These are phyloP conservation scores for Orbilia javanica DNA, from an alignment of 2,329 filamentous ascomycete species.

Conservation along the genomic window DNA sequence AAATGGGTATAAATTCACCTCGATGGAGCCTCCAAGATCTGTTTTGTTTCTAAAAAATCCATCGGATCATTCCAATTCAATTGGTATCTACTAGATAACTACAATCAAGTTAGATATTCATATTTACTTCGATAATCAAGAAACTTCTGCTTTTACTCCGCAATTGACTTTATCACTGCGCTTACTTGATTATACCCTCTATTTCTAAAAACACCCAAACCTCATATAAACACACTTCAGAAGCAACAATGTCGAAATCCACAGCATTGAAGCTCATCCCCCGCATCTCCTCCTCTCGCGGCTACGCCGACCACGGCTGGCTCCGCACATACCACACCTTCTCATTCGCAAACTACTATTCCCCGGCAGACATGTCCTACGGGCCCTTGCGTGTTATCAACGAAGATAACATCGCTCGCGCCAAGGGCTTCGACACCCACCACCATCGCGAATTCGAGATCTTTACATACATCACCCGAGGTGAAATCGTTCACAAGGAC, in stretches of 20 bases:
- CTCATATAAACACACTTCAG: neutral
- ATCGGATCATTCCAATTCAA: slow-evolving; percentile 18
- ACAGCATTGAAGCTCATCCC: slow-evolving; percentile 72
- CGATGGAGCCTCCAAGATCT: slow-evolving; percentile 37
- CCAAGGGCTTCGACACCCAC: slow-evolving; percentile 85
- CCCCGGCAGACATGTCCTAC: slow-evolving; percentile 76
- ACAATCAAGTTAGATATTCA: slow-evolving; percentile 3
- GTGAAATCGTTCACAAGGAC: slow-evolving; percentile 88
- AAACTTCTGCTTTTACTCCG: no score
- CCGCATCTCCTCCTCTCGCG: slow-evolving; percentile 78
- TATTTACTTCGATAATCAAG: slow-evolving; percentile 1
- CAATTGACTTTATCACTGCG: neutral
- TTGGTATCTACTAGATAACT: slow-evolving; percentile 22
- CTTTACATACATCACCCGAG: slow-evolving; percentile 86
- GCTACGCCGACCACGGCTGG: slow-evolving; percentile 87
- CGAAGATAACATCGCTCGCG: slow-evolving; percentile 82
- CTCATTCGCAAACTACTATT: slow-evolving; percentile 79
- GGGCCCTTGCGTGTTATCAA: slow-evolving; percentile 87
- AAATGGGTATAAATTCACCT: slow-evolving; percentile 45
- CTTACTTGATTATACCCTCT: neutral
- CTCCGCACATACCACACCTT: slow-evolving; percentile 89
- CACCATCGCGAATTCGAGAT: slow-evolving; percentile 89
- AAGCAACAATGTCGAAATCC: slow-evolving; percentile 47
- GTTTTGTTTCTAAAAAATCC: slow-evolving; percentile 33
- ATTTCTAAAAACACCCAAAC: no score